Evolutionary conservation across 208 protist species (phyloP), one percentile per base, ranked within the genome.

Genomic region (Phytomonas francai): DNA sequence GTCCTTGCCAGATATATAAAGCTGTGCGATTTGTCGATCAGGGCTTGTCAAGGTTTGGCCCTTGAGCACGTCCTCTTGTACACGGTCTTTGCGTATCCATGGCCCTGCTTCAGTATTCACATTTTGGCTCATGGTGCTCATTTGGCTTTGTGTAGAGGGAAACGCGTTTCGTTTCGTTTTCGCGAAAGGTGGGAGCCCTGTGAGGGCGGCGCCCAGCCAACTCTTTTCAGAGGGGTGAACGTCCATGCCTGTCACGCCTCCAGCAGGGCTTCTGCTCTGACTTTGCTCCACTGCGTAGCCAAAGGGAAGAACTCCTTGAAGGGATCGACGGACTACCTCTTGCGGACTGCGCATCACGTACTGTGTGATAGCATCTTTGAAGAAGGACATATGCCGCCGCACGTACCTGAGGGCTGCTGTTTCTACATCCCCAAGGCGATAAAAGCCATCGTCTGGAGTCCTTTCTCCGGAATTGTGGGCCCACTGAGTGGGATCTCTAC

Each of bases 1-100:
- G 54, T 93, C 80, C 70, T 88, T 93, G 29, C 87, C 87, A 2
- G 82, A 72, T 60, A 93, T 74, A 65, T 85, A 93, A 42, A 87
- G n/a, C 64, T 83, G 74, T 29, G 64, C 63, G 34, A 65, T 80
- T 12, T 30, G 12, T 25, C 56, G 49, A 36, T n/a, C 5, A 12
- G 59, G 22, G 31, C 34, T 39, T 3, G 34, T 39, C 33, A 22
- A 4, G 0, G 16, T 19, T 14, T 8, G 34, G n/a, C 56, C 58
- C 49, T 28, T 29, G 28, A 31, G 28, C 0, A 12, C 8, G 19
- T 59, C 27, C 29, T 30, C 27, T 34, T 34, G 28, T 11, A 54
- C 25, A 33, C n/a, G 56, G 19, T 58, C 6, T 36, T 19, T 31
- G 64, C n/a, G 11, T 45, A 3, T 28, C 31, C n/a, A n/a, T 28